These are phyloP conservation scores for Pichia inconspicua DNA, from an alignment of 1,139 yeast species.

Conservation along the genomic window DNA sequence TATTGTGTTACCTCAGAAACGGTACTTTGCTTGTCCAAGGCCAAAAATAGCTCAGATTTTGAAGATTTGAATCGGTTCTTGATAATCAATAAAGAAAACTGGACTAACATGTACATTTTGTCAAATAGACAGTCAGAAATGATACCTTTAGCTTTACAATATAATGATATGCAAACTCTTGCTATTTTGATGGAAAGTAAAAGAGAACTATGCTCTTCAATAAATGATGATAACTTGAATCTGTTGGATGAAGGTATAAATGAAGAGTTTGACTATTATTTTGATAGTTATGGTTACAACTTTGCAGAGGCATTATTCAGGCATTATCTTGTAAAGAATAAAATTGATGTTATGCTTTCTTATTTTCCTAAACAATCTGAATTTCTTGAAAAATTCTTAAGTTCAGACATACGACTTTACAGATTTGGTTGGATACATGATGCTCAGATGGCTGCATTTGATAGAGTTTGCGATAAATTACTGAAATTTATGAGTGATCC, in stretches of 20 bases:
- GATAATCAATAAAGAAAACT: conserved; percentile 18
- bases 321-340: conserved; percentile 47
- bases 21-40: conserved; percentile 4
- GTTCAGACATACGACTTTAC: conserved; percentile 37
- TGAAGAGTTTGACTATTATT: conserved; percentile 41
- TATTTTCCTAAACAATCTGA: conserved; percentile 49
- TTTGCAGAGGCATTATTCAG: conserved; percentile 65
- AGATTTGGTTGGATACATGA: conserved; percentile 71
- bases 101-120: conserved; percentile 23
- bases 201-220: conserved; percentile 26
- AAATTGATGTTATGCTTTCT: conserved; percentile 46
- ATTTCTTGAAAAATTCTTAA: conserved; percentile 47
- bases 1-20: conserved; percentile 21
- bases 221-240: conserved; percentile 2
- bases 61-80: conserved; percentile 9
- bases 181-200: conserved; percentile 52
- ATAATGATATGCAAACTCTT: conserved; percentile 57
- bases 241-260: conserved; percentile 25
- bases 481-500: background rate
- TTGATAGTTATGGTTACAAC: conserved; percentile 54
- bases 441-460: conserved; percentile 24
- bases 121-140: conserved; percentile 20
- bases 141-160: conserved; percentile 56
- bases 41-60: background rate
- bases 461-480: background rate